Conservation (phyloP, 208 protist species). For the Acanthamoeba lenticulata region DNA sequence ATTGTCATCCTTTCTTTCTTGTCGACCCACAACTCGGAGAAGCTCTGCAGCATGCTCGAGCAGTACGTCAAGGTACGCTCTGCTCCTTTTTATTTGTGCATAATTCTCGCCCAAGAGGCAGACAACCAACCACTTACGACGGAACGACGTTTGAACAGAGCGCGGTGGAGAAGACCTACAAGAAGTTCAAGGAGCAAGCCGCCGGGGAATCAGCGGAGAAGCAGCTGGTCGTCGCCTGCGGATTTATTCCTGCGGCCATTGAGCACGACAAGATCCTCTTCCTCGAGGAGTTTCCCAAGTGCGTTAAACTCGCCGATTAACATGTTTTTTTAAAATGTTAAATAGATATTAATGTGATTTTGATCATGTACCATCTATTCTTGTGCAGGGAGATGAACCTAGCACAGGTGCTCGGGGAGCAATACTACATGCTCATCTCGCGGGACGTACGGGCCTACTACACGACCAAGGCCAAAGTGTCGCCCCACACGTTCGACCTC, state of each 20-base stretch:
- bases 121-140: no score
- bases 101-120: no score
- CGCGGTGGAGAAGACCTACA: conserved; percentile 37
- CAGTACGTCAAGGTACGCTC: conserved; percentile 7
- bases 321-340: not conserved
- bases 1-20: conserved; percentile 42
- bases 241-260: conserved; percentile 54
- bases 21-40: conserved; percentile 22
- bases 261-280: conserved; percentile 39
- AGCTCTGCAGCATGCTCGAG: conserved; percentile 3
- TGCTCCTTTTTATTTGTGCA: not conserved
- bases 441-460: conserved; percentile 13
- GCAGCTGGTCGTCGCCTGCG: conserved; percentile 38
- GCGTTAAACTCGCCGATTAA: not conserved
- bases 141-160: not conserved
- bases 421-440: conserved; percentile 18
- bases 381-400: conserved; percentile 20
- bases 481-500: conserved; percentile 47
- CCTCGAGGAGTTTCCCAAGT: conserved; percentile 58
- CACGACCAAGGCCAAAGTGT: not conserved
- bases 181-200: conserved; percentile 40
- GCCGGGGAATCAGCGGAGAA: not conserved
- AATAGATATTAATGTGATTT: not conserved
- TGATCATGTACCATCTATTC: not conserved
- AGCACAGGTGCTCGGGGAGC: not conserved